Percentiles rank a stretch among this genome's conserved stretches.
Conservation (phyloP, 2,329 filamentous ascomycete genomes). For the Pestalotiopsis sp. region DNA sequence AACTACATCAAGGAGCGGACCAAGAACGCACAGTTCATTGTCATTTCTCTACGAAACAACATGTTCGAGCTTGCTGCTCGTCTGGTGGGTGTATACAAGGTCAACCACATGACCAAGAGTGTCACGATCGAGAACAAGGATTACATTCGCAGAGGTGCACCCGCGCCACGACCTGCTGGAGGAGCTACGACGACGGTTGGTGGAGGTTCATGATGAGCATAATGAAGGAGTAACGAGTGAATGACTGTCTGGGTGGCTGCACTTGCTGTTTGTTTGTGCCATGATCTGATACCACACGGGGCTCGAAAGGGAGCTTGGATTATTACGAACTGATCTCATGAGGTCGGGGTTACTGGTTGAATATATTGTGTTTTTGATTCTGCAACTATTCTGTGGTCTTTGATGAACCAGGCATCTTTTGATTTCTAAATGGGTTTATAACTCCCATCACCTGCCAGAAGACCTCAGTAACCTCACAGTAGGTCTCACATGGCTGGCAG, state of each 20-base stretch:
- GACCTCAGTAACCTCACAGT: not conserved
- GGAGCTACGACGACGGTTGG: constrained; percentile 3
- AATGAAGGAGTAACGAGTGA: constrained; percentile 5
- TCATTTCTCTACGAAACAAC: constrained; percentile 97
- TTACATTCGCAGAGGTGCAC: constrained; percentile 55
- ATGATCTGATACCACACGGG: not conserved
- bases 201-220: not conserved
- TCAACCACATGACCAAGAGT: constrained; percentile 97
- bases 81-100: constrained; percentile 97
- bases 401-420: not conserved
- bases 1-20: constrained; percentile 99
- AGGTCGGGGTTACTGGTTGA: not conserved
- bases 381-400: not conserved
- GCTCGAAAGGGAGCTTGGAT: not conserved
- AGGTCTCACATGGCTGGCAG: not conserved
- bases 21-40: constrained; percentile 98
- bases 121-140: constrained; percentile 86
- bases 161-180: constrained; percentile 17
- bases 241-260: not conserved
- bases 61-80: constrained; percentile 99
- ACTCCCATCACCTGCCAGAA: not conserved
- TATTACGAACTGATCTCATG: constrained; percentile 2
- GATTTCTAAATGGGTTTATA: not conserved
- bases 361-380: not conserved
- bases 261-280: not conserved